phyloP scores from a whole-genome alignment of 169 alveolate genomes.

The Babesia bigemina region DNA sequence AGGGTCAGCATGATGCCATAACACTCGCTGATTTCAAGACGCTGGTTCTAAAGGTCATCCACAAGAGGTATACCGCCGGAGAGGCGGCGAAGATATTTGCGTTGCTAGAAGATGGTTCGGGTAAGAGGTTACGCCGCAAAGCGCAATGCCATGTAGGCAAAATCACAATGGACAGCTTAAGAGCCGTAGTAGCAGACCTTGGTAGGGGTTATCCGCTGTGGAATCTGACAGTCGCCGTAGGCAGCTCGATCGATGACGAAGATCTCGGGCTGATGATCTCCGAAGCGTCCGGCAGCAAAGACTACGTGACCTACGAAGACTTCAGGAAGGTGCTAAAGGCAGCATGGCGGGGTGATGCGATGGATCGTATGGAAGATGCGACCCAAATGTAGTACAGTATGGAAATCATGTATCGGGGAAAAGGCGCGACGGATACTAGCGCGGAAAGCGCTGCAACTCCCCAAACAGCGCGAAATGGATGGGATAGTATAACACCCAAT shows the following conservation, averaged over 20 bases:
- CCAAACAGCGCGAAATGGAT: too few relatives aligned
- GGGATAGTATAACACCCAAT: too few relatives aligned
- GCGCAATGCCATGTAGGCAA: conserved; percentile 23
- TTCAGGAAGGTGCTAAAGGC: conserved; percentile 46
- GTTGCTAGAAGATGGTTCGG: conserved; percentile 63
- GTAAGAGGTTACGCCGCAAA: not conserved
- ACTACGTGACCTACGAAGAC: conserved; percentile 43
- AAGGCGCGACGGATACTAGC: too few relatives aligned
- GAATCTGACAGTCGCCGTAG: conserved; percentile 9
- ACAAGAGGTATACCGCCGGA: conserved; percentile 47
- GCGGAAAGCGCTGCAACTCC: too few relatives aligned
- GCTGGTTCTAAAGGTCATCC: conserved; percentile 54
- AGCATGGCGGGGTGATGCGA: conserved; percentile 65
- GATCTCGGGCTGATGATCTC: conserved; percentile 55
- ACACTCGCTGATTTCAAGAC: conserved; percentile 60
- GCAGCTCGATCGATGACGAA: conserved; percentile 41
- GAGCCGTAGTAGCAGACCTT: conserved; percentile 23
- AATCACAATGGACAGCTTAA: conserved; percentile 59
- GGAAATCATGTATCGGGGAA: not conserved
- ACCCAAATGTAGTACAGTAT: not conserved
- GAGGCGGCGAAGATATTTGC: conserved; percentile 67
- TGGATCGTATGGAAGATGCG: conserved; percentile 24
- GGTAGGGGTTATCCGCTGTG: conserved; percentile 6
- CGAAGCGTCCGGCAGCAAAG: conserved; percentile 45
- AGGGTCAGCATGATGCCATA: conserved; percentile 42